phyloP scores from a whole-genome alignment of 129 eudicot species.

The Centrapalus pauciflorus region DNA sequence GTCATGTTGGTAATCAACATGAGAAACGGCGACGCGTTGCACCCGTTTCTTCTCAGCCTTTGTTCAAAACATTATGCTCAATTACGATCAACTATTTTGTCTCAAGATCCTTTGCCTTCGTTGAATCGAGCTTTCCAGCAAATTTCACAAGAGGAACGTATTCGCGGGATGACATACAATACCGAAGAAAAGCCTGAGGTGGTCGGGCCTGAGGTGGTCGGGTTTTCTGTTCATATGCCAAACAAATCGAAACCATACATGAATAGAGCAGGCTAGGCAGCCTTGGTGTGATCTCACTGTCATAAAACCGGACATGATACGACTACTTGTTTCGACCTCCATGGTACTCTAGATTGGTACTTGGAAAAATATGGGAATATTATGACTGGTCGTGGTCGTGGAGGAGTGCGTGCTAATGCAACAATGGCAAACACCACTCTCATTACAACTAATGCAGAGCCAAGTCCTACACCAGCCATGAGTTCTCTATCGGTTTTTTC shows the following conservation, averaged over 20 bases:
- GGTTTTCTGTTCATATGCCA: background rate
- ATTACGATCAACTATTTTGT: background rate
- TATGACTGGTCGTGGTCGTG: background rate
- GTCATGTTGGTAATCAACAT: background rate
- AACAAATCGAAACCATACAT: background rate
- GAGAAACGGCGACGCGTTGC: background rate
- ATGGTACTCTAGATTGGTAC: background rate
- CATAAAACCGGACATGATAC: background rate
- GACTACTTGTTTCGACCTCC: background rate
- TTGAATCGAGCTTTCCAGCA: background rate
- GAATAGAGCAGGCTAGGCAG: background rate
- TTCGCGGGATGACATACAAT: background rate
- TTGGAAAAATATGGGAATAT: background rate
- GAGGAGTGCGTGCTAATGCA: background rate
- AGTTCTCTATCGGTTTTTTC: no score
- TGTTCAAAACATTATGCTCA: background rate
- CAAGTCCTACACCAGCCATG: no score
- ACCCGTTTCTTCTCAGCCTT: background rate
- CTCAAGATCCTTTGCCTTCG: constrained; percentile 1
- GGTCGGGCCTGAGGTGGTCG: background rate
- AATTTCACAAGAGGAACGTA: background rate
- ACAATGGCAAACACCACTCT: background rate
- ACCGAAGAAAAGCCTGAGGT: background rate
- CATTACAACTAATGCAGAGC: no score
- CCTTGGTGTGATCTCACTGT: background rate